Evolutionary conservation across 2,329 filamentous ascomycete genomes (phyloP).

Genomic region (Aspergillus phoenicis): DNA sequence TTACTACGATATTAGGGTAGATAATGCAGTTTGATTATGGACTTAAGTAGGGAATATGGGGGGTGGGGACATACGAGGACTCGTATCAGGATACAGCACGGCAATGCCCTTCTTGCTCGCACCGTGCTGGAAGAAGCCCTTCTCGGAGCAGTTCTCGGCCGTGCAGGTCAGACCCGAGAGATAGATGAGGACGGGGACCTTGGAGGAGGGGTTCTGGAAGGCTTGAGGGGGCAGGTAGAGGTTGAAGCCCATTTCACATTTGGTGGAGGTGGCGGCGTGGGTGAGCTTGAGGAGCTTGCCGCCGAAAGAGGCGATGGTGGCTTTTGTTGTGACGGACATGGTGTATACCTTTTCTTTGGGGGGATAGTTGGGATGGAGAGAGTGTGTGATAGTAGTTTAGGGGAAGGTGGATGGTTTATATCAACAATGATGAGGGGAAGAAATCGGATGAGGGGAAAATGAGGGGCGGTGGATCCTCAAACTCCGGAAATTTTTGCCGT

Average conservation of each 20-base stretch:
- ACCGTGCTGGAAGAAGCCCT: constrained; percentile 86
- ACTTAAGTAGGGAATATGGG: no score
- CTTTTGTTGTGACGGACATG: constrained; percentile 87
- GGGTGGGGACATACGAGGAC: constrained; percentile 64
- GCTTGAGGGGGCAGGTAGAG: constrained; percentile 83
- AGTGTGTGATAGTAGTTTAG: not conserved
- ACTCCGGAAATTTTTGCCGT: constrained; percentile 16
- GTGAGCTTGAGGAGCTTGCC: constrained; percentile 93
- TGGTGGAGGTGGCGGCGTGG: constrained; percentile 76
- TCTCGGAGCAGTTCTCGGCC: constrained; percentile 74
- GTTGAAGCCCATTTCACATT: constrained; percentile 89
- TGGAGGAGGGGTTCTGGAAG: constrained; percentile 53
- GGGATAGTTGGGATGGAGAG: no score
- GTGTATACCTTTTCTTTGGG: constrained; percentile 1
- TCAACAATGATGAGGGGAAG: constrained; percentile 4
- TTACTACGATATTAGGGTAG: no score
- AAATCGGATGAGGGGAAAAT: constrained; percentile 18
- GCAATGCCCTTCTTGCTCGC: constrained; percentile 82
- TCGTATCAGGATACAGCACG: constrained; percentile 94
- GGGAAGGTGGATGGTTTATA: constrained; percentile 3
- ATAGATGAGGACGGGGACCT: constrained; percentile 86
- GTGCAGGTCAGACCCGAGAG: constrained; percentile 94
- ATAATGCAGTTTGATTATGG: no score
- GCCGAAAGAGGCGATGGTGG: constrained; percentile 87
- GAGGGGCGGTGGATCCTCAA: constrained; percentile 4